phyloP scores from a whole-genome alignment of 2,329 filamentous ascomycete genomes.

The Coniochaeta sp. region DNA sequence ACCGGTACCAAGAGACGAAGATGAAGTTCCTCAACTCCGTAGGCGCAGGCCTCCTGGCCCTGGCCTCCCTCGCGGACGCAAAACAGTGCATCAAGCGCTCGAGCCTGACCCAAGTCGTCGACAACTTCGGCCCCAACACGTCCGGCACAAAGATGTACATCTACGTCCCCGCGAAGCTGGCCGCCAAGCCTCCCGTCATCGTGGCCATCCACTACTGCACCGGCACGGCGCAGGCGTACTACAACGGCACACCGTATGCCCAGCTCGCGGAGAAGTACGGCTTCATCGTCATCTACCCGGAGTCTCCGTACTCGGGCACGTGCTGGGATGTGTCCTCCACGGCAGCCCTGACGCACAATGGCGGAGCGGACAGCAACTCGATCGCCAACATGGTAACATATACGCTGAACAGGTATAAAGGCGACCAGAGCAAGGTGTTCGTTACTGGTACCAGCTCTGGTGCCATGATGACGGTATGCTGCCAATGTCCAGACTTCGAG shows the following conservation, averaged over 20 bases:
- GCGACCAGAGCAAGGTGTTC: slow-evolving; percentile 37
- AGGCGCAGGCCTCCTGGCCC: slow-evolving; percentile 11
- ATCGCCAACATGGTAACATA: slow-evolving; percentile 49
- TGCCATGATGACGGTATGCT: slow-evolving; percentile 40
- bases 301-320: slow-evolving; percentile 28
- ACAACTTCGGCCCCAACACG: slow-evolving; percentile 19
- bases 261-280: slow-evolving; percentile 44
- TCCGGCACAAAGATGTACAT: slow-evolving; percentile 21
- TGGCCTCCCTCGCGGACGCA: slow-evolving; percentile 12
- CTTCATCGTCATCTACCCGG: slow-evolving; percentile 45
- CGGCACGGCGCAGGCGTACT: slow-evolving; percentile 44
- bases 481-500: background rate
- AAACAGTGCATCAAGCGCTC: slow-evolving; percentile 12
- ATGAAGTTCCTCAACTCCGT: slow-evolving; percentile 13
- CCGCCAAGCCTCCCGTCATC: slow-evolving; percentile 37
- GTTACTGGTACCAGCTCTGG: slow-evolving; percentile 40
- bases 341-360: slow-evolving; percentile 38
- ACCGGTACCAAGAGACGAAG: background rate
- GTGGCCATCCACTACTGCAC: slow-evolving; percentile 51
- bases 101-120: slow-evolving; percentile 17
- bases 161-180: slow-evolving; percentile 25
- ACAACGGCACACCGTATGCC: slow-evolving; percentile 41
- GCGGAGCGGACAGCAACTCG: slow-evolving; percentile 40
- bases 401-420: slow-evolving; percentile 38
- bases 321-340: slow-evolving; percentile 55